phyloP scores from a whole-genome alignment of 768 basidiomycete species.

The Strobilomyces confusus region DNA sequence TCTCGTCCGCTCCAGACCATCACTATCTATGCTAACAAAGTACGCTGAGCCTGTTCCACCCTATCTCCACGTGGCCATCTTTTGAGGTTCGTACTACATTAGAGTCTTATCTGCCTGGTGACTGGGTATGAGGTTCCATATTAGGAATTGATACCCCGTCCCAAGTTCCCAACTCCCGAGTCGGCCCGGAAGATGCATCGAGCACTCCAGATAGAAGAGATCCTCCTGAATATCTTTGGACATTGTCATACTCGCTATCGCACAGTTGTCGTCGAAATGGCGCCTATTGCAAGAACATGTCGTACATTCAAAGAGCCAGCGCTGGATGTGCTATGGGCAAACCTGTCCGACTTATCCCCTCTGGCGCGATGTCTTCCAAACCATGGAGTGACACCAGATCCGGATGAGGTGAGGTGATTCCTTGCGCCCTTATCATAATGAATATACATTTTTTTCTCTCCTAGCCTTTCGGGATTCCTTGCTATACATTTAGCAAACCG shows the following conservation, averaged over 20 bases:
- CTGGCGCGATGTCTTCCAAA: not conserved
- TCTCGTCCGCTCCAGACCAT: no score
- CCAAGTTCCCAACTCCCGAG: no score
- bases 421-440: not conserved
- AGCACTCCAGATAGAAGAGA: not conserved
- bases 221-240: not conserved
- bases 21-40: no score
- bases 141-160: no score
- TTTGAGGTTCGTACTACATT: no score
- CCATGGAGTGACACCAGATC: not conserved
- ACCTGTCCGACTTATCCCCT: not conserved
- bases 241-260: not conserved
- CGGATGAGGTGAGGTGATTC: not conserved
- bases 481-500: not conserved
- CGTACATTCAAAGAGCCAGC: not conserved
- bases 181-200: not conserved
- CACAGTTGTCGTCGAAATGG: not conserved
- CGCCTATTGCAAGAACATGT: not conserved
- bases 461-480: not conserved
- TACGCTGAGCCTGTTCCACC: no score
- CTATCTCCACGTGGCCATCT: no score
- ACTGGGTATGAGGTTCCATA: no score
- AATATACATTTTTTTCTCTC: not conserved
- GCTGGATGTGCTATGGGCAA: not conserved
- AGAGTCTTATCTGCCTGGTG: no score